Evolutionary conservation across 306 rosid genomes (phyloP), one percentile per base, ranked within the genome.

Genomic region (Canavalia ensiformis): DNA sequence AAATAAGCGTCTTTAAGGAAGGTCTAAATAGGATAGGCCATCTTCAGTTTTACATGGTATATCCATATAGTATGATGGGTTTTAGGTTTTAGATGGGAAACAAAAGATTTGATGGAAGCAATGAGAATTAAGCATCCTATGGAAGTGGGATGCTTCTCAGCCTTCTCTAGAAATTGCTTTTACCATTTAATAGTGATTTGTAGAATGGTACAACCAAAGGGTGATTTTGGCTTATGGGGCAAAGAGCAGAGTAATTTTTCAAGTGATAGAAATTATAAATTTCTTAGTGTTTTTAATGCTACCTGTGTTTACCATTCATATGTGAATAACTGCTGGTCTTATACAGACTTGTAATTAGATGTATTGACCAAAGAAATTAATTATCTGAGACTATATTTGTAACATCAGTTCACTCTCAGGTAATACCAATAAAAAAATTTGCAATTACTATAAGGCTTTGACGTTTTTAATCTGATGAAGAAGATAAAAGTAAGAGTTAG

Each of bases 91-190:
- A 33, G 62, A 70, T 35, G 54, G 51, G 4, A 56, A 57, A 50
- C 41, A 47, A 49, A 50, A 65, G 55, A 12, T 50, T 39, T 51
- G 47, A 68, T 68, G 1, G 4, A 57, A 62, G 58, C 9, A 57
- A 45, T 34, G 58, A 58, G 29, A 68, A 66, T 30, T 34, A 33
- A 66, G 49, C 59, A 50, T 54, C 68, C 12, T 25, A 33, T 62
- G 70, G 64, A 74, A 50, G 70, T 70, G 31, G 47, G 74, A 52
- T 51, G 70, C 35, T 63, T 74, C 71, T 65, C 50, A 37, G 47
- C 11, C 3, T 33, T 62, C 30, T 54, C 54, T 54, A 3, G 25
- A 37, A 51, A 63, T 72, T 66, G 51, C 45, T 68, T 9, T 56
- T 3, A 65, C 46, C 30, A 3, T 56, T 57, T 73, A 25, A 12